These are phyloP conservation scores for Tripterygium wilfordii DNA, from an alignment of 177 flowering plant genomes.

Conservation along the genomic window DNA sequence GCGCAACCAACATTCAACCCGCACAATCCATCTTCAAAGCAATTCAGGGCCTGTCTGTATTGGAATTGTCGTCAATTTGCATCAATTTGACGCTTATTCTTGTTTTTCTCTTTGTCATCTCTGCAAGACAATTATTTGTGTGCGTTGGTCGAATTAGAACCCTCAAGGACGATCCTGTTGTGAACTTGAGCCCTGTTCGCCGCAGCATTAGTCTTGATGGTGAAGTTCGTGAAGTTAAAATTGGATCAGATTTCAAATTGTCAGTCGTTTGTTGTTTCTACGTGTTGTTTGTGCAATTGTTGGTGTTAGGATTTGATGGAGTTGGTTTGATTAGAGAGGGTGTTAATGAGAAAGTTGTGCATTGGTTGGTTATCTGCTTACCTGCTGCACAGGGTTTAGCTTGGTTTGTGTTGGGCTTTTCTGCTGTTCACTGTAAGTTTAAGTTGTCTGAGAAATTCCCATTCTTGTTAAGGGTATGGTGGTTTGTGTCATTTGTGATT, in stretches of 20 bases:
- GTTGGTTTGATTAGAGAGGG: constrained; percentile 35
- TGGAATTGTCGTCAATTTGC: constrained; percentile 57
- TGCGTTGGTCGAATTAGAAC: constrained; percentile 51
- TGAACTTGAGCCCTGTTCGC: constrained; percentile 19
- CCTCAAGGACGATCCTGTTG: constrained; percentile 43
- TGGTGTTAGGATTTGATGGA: constrained; percentile 67
- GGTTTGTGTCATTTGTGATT: constrained; percentile 60
- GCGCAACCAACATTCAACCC: neutral
- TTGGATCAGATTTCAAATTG: constrained; percentile 51
- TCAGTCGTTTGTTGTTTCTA: constrained; percentile 64
- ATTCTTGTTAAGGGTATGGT: constrained; percentile 70
- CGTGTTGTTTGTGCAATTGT: constrained; percentile 60
- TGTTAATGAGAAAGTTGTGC: constrained; percentile 16
- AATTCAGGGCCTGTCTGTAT: constrained; percentile 44
- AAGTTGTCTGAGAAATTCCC: constrained; percentile 65
- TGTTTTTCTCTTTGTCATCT: constrained; percentile 52
- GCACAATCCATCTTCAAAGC: constrained; percentile 18
- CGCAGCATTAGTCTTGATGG: constrained; percentile 24
- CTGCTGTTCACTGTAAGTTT: constrained; percentile 63
- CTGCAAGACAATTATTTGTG: constrained; percentile 42
- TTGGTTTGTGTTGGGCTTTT: constrained; percentile 76
- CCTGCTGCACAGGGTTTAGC: constrained; percentile 62
- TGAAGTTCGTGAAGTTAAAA: constrained; percentile 21
- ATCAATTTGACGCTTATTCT: constrained; percentile 54
- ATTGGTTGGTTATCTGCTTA: constrained; percentile 46